A percentile compares a stretch with the other conserved stretches of the same genome.
These are phyloP conservation scores for Infundibulicybe gibba DNA, from an alignment of 768 basidiomycete species.

Conservation along the genomic window DNA sequence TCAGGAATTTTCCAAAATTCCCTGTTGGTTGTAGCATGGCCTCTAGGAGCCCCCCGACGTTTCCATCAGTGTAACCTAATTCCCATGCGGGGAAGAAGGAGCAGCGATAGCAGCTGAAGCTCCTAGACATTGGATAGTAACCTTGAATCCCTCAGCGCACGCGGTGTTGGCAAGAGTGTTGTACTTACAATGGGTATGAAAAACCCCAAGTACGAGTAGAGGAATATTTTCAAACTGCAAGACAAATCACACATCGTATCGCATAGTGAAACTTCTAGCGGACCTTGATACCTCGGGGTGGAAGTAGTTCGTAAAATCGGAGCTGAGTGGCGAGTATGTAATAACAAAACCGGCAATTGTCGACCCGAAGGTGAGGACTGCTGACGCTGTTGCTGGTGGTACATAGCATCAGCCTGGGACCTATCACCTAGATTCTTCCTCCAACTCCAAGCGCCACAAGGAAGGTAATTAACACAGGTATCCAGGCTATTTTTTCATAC, in stretches of 20 bases:
- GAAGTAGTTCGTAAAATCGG: constrained; percentile 78
- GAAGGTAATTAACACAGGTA: constrained; percentile 74
- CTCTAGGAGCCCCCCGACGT: constrained; percentile 68
- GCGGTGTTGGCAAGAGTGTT: neutral
- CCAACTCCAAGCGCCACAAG: constrained; percentile 71
- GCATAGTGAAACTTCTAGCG: neutral
- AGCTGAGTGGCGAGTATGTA: constrained; percentile 55
- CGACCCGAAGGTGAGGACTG: constrained; percentile 63
- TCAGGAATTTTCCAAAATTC: constrained; percentile 76
- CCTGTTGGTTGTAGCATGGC: constrained; percentile 71
- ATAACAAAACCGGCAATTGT: constrained; percentile 73
- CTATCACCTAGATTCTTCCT: constrained; percentile 57
- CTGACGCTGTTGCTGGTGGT: constrained; percentile 47
- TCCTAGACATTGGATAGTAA: constrained; percentile 46
- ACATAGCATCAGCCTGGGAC: constrained; percentile 26
- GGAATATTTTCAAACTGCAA: constrained; percentile 60
- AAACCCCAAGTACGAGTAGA: constrained; percentile 68
- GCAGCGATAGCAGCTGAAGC: constrained; percentile 64
- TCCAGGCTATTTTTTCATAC: constrained; percentile 75
- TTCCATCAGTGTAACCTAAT: constrained; percentile 47
- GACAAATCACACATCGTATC: neutral
- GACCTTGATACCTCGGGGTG: constrained; percentile 55
- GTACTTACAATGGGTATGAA: constrained; percentile 48
- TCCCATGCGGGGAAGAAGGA: constrained; percentile 56
- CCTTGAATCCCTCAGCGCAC: constrained; percentile 18